These are phyloP conservation scores for Monosporozyma servazzii DNA, from an alignment of 805 yeast species.

Conservation along the genomic window DNA sequence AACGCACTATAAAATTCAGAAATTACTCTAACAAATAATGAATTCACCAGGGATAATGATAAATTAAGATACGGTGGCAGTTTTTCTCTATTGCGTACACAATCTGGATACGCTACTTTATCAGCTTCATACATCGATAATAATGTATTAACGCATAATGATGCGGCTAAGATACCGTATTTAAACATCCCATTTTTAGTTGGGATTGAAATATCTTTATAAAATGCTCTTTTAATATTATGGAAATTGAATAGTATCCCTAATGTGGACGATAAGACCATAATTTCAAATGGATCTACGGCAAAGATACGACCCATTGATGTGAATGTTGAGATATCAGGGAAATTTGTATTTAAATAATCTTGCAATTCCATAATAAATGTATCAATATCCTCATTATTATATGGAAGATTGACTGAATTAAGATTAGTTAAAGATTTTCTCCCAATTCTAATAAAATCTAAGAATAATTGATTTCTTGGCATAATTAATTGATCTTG, in stretches of 20 bases:
- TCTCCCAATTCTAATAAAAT: constrained; percentile 12
- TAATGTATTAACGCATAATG: constrained; percentile 14
- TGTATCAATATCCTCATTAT: constrained; percentile 4
- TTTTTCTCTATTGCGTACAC: not conserved
- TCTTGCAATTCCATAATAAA: constrained; percentile 8
- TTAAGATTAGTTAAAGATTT: constrained; percentile 11
- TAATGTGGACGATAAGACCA: constrained; percentile 15
- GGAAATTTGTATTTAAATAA: constrained; percentile 12
- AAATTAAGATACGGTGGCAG: constrained; percentile 9
- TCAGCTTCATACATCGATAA: constrained; percentile 10
- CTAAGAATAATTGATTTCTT: constrained; percentile 5
- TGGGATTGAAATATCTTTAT: constrained; percentile 3
- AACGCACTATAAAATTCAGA: constrained; percentile 18
- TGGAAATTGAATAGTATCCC: constrained; percentile 19
- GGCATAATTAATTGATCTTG: not conserved
- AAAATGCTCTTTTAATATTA: constrained; percentile 12
- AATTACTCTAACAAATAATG: constrained; percentile 17
- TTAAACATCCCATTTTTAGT: constrained; percentile 16
- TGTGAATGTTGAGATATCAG: constrained; percentile 14
- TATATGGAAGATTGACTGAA: not conserved
- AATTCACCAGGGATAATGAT: constrained; percentile 12
- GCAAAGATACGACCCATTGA: constrained; percentile 6
- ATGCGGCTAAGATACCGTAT: constrained; percentile 11
- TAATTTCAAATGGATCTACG: constrained; percentile 18
- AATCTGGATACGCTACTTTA: not conserved